Base-by-base conservation (phyloP, 495 filamentous ascomycete species). In the Talaromyces proteolyticus region DNA sequence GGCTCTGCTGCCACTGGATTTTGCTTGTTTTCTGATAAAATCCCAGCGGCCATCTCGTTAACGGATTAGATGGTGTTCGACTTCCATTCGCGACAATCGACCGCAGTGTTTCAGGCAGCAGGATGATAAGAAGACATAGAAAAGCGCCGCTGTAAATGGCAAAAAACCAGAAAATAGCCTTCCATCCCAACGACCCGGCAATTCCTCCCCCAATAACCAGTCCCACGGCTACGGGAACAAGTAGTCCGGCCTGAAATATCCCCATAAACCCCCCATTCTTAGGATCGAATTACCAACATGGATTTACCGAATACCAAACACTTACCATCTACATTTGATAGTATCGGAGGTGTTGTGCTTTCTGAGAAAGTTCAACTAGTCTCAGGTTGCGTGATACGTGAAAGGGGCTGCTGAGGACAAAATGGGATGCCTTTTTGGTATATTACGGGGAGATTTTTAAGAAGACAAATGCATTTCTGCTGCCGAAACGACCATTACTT, bases 211-310 rank as follows among this genome's bases (percentile, higher is more conserved):
- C 80, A 18, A 83, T 67, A 1, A 81, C 69, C 0, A 79, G 80
- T 0, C 77, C 79, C 5, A 79, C 48, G 2, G 76, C 74, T 3
- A 73, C 58, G 11, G 74, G 70, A 2, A 71, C 66, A 0, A 79
- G 64, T 14, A 74, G 43, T 0, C 74, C 74, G 4, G 69, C 72
- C 43, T 77, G 70, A 40, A 73, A 79, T 14, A 80, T 67, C 1
- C 79, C 78, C 70, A 81, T 76, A 50, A 72, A 77, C 0, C 74
- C 71, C 14, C 78, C 78, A n/a, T n/a, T n/a, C n/a, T n/a, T n/a
- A n/a, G n/a, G n/a, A n/a, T n/a, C n/a, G n/a, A n/a, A n/a, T n/a
- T n/a, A n/a, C n/a, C n/a, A n/a, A n/a, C n/a, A n/a, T n/a, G n/a
- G n/a, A n/a, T n/a, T n/a, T n/a, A n/a, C n/a, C n/a, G n/a, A n/a